Base-by-base conservation (phyloP, 2,329 filamentous ascomycete species). In the Drechslera avenae region DNA sequence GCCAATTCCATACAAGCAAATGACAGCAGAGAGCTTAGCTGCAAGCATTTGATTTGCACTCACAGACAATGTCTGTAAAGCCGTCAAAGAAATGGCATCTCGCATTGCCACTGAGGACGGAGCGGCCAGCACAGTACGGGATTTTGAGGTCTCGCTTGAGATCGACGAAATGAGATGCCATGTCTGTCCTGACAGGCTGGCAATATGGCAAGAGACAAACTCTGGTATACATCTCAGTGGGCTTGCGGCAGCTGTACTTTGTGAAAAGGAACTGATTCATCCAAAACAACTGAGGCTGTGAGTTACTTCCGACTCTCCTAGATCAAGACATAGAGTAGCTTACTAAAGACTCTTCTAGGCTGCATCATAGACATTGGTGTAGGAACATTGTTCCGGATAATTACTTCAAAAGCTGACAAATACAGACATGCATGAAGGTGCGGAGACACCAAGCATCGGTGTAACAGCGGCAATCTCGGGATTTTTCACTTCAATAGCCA, bases 1-100 rank as follows among this genome's bases (percentile, higher is more conserved):
- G 4, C 80, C 80, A 0, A 76, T 83, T 12, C 76, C 78, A 0
- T 72, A 78, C 54, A 75, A 76, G 39, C 59, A 72, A 13, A 69
- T 83, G n/a, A 78, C 73, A 1, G 66, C 73, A 3, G 64, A 76
- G 8, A 77, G 71, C 10, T 65, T 83, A 1, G 74, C 77, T 0
- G 71, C 73, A 1, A 79, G 77, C 4, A 82, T 83, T 34, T 62
- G 56, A 2, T 76, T 74, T 48, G 78, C 76, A 36, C 67, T 81
- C 0, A 74, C 67, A 13, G 70, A 74, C 0, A 68, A 75, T 14
- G 75, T 64, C 3, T 33, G 45, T 3, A 21, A 40, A 9, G 59
- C 59, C 5, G 57, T 62, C 2, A 39, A 64, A 5, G 40, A 50
- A 7, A 64, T 64, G 61, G 61, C 61, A 0, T 40, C 44, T 2